These are phyloP conservation scores for Dianthus caryophyllus DNA, from an alignment of 148 eudicot species.

Conservation along the genomic window DNA sequence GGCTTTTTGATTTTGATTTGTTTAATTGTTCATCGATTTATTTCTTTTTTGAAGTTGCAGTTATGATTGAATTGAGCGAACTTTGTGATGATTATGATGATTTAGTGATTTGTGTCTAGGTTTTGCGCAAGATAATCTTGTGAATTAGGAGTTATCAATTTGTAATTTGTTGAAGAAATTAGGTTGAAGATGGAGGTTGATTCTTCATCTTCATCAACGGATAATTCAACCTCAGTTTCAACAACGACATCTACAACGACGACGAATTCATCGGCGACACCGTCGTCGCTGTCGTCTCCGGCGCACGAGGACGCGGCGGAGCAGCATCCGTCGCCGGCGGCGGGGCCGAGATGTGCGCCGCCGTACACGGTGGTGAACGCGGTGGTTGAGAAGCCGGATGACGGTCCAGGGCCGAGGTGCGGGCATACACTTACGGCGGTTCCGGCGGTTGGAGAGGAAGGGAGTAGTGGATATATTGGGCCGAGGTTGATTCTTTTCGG, in stretches of 20 bases:
- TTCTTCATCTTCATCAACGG: slow-evolving; percentile 50
- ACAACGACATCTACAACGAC: too few relatives aligned
- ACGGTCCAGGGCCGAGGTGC: slow-evolving; percentile 94
- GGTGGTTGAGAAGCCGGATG: slow-evolving; percentile 77
- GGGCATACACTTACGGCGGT: slow-evolving; percentile 97
- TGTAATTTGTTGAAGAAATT: background rate
- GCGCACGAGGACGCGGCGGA: slow-evolving; percentile 29
- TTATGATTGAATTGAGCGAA: background rate
- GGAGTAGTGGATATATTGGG: slow-evolving; percentile 67
- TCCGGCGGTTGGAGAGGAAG: slow-evolving; percentile 93
- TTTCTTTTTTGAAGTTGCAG: background rate
- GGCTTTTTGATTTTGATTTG: slow-evolving; percentile 4
- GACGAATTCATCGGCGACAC: slow-evolving; percentile 3
- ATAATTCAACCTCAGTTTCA: slow-evolving; percentile 6
- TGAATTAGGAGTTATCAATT: background rate
- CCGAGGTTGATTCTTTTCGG: slow-evolving; percentile 92
- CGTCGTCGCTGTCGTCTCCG: slow-evolving; percentile 18
- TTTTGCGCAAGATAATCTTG: background rate
- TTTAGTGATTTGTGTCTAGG: background rate
- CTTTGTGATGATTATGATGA: slow-evolving; percentile 10
- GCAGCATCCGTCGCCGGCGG: slow-evolving; percentile 29
- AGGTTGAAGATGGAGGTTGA: slow-evolving; percentile 53
- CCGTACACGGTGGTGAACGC: slow-evolving; percentile 84
- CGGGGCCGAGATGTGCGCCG: slow-evolving; percentile 88
- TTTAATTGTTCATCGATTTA: too few relatives aligned